Evolutionary conservation across 2,329 filamentous ascomycete species (phyloP).

Genomic region (Raffaelea arxii): DNA sequence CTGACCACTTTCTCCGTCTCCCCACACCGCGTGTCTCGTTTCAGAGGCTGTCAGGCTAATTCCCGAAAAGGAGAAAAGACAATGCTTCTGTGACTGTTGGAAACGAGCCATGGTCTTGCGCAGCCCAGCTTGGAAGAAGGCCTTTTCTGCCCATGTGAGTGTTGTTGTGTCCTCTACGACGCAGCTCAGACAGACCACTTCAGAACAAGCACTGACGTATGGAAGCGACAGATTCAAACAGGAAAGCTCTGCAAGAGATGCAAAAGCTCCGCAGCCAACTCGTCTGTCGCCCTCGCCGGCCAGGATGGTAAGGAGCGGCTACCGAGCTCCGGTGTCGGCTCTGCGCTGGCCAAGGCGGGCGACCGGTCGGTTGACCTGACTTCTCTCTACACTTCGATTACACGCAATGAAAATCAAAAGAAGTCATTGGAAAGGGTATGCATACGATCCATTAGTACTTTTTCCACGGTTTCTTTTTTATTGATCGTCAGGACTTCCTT

Average conservation of each 20-base stretch:
- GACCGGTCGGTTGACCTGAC: constrained; percentile 10
- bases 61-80: too few species aligned
- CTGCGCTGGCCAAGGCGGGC: not conserved
- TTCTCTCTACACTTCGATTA: constrained; percentile 27
- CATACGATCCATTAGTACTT: not conserved
- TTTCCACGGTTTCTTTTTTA: too few species aligned
- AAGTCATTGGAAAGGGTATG: constrained; percentile 38
- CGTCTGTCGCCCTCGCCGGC: constrained; percentile 1
- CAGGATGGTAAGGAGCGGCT: not conserved
- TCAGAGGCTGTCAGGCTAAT: too few species aligned
- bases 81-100: constrained; percentile 4
- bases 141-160: constrained; percentile 25
- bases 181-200: not conserved
- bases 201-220: too few species aligned
- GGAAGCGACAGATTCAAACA: constrained; percentile 5
- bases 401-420: constrained; percentile 35
- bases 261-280: constrained; percentile 7
- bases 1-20: too few species aligned
- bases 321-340: not conserved
- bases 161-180: not conserved
- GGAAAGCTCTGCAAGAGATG: constrained; percentile 8
- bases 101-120: constrained; percentile 27
- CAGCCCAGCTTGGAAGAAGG: constrained; percentile 29
- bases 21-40: too few species aligned
- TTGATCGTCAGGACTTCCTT: constrained; percentile 77